phyloP scores from a whole-genome alignment of 1,139 yeast genomes.

The Entelexis paramagnoliae region DNA sequence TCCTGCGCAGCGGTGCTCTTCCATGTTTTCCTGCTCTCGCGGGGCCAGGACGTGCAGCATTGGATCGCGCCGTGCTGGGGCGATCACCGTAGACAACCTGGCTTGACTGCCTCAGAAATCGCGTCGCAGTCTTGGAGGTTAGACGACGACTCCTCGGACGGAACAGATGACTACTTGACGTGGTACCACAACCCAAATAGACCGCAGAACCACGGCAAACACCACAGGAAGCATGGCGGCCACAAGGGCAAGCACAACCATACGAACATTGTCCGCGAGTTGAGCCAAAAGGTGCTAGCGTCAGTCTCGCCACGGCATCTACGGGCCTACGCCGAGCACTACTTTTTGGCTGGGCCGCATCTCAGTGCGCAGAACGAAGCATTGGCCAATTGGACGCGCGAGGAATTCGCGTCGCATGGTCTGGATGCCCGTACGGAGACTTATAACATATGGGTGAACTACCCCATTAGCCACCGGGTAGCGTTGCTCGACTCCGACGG shows the following conservation, averaged over 20 bases:
- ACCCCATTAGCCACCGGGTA: slow-evolving; percentile 48
- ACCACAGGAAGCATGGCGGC: not conserved
- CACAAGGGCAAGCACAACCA: not conserved
- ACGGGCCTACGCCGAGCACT: slow-evolving; percentile 13
- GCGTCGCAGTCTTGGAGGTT: not conserved
- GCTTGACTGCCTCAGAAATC: not conserved
- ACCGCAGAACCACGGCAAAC: not conserved
- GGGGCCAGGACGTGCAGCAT: not conserved
- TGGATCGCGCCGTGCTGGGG: not conserved
- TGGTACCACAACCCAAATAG: not conserved
- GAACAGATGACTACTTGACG: not conserved
- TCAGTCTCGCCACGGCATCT: slow-evolving; percentile 13
- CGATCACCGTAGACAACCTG: not conserved
- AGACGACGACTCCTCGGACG: not conserved
- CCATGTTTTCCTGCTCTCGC: not conserved
- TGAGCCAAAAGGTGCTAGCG: not conserved
- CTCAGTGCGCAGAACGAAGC: slow-evolving; percentile 60
- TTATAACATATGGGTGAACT: slow-evolving; percentile 51
- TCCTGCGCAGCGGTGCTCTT: not conserved
- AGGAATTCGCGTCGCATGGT: slow-evolving; percentile 55
- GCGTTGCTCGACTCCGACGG: slow-evolving; percentile 33
- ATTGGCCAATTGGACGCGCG: slow-evolving; percentile 55
- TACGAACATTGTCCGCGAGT: not conserved
- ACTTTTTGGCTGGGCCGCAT: slow-evolving; percentile 36
- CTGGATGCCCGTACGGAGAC: slow-evolving; percentile 43